Base-by-base conservation (phyloP, 148 eudicot species). In the Amaranthus palmeri region DNA sequence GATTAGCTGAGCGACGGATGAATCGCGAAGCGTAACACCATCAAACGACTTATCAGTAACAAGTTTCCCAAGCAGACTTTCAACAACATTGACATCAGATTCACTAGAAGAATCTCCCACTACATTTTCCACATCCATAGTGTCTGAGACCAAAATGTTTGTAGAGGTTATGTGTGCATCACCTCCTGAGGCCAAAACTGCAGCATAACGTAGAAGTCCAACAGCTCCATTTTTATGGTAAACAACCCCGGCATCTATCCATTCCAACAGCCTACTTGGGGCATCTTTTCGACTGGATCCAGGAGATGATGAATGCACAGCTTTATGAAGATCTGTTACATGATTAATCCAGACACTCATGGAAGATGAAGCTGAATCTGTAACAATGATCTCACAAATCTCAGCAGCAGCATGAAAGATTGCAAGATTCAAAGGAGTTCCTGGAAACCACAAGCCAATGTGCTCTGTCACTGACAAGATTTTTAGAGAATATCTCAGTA, bases 271-370 rank as follows among this genome's bases (percentile, higher is more conserved):
- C 82, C 99, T 81, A 56, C 91, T 90, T 70, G 99, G 97, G 74
- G 96, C 93, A 90, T 96, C 99, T 77, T 92, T 96, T 81, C 92
- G 84, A 79, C 85, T 96, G 68, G 99, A 90, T 42, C 99, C 97
- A 48, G 96, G 96, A 64, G 97, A 92, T 72, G 96, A 96, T 18
- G 97, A 96, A 80, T 90, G 88, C 82, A 92, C 75, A 62, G 90
- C 96, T 74, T 66, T 85, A 74, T 92, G 92, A 67, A 96, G 88
- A 74, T 88, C 99, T 68, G 83, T 78, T 54, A 93, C 96, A 79
- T 88, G 92, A 67, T 82, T 90, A 72, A 96, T 90, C 99, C 99
- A 96, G 70, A 90, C 89, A 72, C 85, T 80, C 80, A 96, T 18
- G 69, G 99, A 92, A 66, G 96, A 81, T 71, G 92, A 83, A 49